Percentiles rank a stretch among this genome's conserved stretches.
Evolutionary conservation across 2,329 filamentous ascomycete species (phyloP).

Genomic region (Rutstroemia sp.): DNA sequence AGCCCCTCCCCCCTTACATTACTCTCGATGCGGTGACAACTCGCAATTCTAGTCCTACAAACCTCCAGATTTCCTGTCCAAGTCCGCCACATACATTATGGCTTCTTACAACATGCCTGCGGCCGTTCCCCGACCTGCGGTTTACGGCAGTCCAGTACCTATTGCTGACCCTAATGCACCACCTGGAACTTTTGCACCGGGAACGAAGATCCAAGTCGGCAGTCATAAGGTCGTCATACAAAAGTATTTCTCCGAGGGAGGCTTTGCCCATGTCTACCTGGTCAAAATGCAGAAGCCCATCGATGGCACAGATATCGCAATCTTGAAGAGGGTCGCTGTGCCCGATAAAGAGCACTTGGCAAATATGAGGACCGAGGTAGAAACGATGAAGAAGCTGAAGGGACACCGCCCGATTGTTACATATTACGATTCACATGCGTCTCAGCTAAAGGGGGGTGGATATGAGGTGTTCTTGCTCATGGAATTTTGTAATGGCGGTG

Average conservation of each 20-base stretch:
- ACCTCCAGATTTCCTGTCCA: slow-evolving; percentile 12
- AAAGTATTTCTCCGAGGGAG: slow-evolving; percentile 95
- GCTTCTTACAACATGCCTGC: slow-evolving; percentile 35
- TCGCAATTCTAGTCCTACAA: slow-evolving; percentile 10
- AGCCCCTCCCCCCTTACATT: not conserved
- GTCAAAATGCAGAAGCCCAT: slow-evolving; percentile 66
- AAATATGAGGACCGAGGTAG: slow-evolving; percentile 96
- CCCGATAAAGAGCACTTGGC: slow-evolving; percentile 91
- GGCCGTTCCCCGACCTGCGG: slow-evolving; percentile 35
- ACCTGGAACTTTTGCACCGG: slow-evolving; percentile 83
- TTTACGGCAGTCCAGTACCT: slow-evolving; percentile 38
- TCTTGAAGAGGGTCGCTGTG: slow-evolving; percentile 74
- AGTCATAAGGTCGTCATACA: slow-evolving; percentile 89
- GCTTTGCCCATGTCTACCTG: slow-evolving; percentile 96
- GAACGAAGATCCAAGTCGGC: slow-evolving; percentile 95
- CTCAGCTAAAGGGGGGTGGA: slow-evolving; percentile 82
- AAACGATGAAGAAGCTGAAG: slow-evolving; percentile 99
- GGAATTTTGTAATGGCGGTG: slow-evolving; percentile 93
- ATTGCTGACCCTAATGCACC: slow-evolving; percentile 42
- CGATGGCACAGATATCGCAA: slow-evolving; percentile 31
- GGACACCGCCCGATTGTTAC: slow-evolving; percentile 94
- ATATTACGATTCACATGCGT: slow-evolving; percentile 97
- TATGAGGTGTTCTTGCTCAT: slow-evolving; percentile 98
- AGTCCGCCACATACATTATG: slow-evolving; percentile 29
- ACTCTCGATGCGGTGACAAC: slow-evolving; percentile 27